These are phyloP conservation scores for Malus fusca DNA, from an alignment of 306 rosid genomes.

Conservation along the genomic window DNA sequence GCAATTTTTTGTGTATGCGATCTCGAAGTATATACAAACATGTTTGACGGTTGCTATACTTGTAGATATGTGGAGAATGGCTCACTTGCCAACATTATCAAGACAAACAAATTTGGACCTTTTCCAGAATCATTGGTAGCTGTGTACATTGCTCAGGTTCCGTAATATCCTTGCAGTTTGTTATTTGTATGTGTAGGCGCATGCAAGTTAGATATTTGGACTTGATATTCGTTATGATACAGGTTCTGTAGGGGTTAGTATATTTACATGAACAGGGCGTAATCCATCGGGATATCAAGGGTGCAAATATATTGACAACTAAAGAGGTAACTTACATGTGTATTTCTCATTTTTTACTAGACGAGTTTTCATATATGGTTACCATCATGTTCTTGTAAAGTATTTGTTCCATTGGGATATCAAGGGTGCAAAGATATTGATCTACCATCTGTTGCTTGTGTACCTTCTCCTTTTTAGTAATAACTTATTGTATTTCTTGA, in stretches of 20 bases:
- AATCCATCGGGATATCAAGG: slow-evolving; percentile 94
- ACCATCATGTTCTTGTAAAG: neutral
- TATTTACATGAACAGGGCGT: slow-evolving; percentile 98
- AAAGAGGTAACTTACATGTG: slow-evolving; percentile 55
- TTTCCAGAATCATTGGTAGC: slow-evolving; percentile 97
- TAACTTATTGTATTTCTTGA: neutral
- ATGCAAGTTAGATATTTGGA: neutral
- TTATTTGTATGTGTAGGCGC: neutral
- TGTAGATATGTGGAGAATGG: slow-evolving; percentile 93
- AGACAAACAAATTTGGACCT: slow-evolving; percentile 98
- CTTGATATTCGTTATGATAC: slow-evolving; percentile 18
- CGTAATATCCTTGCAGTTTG: slow-evolving; percentile 14
- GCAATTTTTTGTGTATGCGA: too few species aligned
- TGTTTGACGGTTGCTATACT: neutral
- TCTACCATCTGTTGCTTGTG: neutral
- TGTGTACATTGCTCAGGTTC: slow-evolving; percentile 88
- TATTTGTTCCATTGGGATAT: slow-evolving; percentile 69
- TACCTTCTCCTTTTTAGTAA: neutral
- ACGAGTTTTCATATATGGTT: neutral
- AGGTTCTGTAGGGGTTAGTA: slow-evolving; percentile 99
- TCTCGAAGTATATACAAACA: too few species aligned
- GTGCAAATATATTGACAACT: slow-evolving; percentile 94
- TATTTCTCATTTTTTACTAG: neutral
- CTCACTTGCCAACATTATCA: slow-evolving; percentile 91
- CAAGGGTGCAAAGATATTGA: slow-evolving; percentile 95